A percentile compares a stretch with the other conserved stretches of the same genome.
Evolutionary conservation across 2,329 filamentous ascomycete genomes (phyloP).

Genomic region (Ophiostoma australiae): DNA sequence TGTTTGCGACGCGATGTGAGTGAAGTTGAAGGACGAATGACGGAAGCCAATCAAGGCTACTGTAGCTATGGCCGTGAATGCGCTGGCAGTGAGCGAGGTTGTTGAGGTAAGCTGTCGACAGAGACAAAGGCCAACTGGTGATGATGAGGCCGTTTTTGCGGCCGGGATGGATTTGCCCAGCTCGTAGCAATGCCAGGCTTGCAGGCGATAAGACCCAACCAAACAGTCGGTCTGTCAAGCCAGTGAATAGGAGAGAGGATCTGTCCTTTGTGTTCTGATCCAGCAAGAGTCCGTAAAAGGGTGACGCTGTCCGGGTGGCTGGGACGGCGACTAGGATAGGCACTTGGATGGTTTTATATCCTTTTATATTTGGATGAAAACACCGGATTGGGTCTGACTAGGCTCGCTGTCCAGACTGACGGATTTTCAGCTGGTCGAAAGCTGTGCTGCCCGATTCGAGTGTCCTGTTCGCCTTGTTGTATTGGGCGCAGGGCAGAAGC

Average conservation of each 20-base stretch:
- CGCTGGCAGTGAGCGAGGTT: constrained; percentile 7
- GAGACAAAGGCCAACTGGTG: background rate
- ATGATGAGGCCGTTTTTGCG: constrained; percentile 5
- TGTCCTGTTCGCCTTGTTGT: constrained; percentile 3
- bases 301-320: constrained; percentile 12
- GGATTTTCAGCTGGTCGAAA: background rate
- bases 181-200: background rate
- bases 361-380: background rate
- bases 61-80: background rate
- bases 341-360: background rate
- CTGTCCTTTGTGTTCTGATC: background rate
- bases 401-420: constrained; percentile 1
- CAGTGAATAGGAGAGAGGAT: background rate
- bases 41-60: constrained; percentile 1
- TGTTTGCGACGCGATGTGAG: constrained; percentile 18
- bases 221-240: background rate
- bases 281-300: background rate
- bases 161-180: background rate
- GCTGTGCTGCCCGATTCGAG: background rate
- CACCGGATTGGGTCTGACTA: background rate
- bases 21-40: background rate
- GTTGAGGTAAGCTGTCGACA: background rate
- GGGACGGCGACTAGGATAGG: constrained; percentile 12
- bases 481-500: background rate
- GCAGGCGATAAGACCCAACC: background rate